Evolutionary conservation across 345 rosid genomes (phyloP).

Genomic region (Gossypium thurberi): DNA sequence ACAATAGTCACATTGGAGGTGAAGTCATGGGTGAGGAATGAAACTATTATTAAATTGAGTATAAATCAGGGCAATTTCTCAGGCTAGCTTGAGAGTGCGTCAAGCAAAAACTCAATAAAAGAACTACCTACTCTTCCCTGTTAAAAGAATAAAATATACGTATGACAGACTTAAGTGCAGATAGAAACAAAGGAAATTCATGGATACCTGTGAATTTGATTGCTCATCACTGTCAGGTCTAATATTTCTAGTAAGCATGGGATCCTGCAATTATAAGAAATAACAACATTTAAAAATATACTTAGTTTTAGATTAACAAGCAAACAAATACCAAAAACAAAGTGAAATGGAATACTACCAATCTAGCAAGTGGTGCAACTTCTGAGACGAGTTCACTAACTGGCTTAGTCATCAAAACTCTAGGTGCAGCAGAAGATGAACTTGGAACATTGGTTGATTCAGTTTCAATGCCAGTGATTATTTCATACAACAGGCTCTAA

Average conservation of each 20-base stretch:
- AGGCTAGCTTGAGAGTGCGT: neutral
- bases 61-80: neutral
- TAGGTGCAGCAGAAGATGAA: slow-evolving; percentile 74
- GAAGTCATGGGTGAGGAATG: neutral
- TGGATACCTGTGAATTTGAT: slow-evolving; percentile 37
- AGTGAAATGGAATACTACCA: slow-evolving; percentile 29
- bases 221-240: slow-evolving; percentile 32
- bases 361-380: slow-evolving; percentile 35
- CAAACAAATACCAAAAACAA: neutral
- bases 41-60: neutral
- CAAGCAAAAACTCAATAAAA: neutral
- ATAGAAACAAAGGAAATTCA: neutral
- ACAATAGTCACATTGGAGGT: neutral
- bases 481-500: slow-evolving; percentile 71
- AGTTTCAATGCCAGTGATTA: slow-evolving; percentile 69
- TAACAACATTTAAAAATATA: neutral
- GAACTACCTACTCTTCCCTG: neutral
- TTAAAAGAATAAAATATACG: neutral
- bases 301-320: neutral
- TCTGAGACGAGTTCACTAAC: slow-evolving; percentile 60
- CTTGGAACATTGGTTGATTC: slow-evolving; percentile 62
- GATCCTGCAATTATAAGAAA: slow-evolving; percentile 31
- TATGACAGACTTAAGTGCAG: neutral
- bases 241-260: slow-evolving; percentile 26
- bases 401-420: slow-evolving; percentile 48